Conservation (phyloP, 148 eudicot genomes). For the Chenopodium album region DNA sequence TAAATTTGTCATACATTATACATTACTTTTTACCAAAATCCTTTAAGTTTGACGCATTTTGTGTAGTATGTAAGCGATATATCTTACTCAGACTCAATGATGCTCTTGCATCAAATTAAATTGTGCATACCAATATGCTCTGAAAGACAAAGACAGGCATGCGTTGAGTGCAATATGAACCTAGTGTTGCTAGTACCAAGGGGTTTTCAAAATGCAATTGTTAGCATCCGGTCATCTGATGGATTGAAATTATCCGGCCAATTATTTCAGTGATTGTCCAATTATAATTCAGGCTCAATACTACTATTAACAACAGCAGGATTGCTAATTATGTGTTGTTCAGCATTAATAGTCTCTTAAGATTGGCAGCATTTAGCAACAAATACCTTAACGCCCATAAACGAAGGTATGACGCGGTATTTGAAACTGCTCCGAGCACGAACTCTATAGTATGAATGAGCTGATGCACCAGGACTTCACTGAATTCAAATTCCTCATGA, state of each 20-base stretch:
- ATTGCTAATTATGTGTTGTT: neutral
- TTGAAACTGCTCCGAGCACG: conserved; percentile 98
- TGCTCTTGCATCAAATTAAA: no score
- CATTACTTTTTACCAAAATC: no score
- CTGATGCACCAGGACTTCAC: conserved; percentile 95
- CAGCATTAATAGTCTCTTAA: neutral
- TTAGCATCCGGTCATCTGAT: neutral
- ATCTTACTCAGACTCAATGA: no score
- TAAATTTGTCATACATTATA: neutral
- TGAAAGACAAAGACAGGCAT: neutral
- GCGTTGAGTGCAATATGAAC: neutral
- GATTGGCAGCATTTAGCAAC: neutral
- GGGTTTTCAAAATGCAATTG: neutral
- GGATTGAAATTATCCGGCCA: neutral
- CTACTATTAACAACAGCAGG: neutral
- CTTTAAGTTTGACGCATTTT: no score
- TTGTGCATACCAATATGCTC: neutral
- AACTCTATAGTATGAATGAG: conserved; percentile 95
- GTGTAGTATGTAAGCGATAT: no score
- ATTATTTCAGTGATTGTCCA: neutral
- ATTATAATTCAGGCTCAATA: neutral
- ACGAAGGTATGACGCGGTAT: conserved; percentile 97
- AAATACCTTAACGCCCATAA: conserved; percentile 93
- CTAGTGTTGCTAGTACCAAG: neutral
- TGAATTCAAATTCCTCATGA: conserved; percentile 92